Evolutionary conservation across 768 basidiomycete genomes (phyloP).

Genomic region (Mycena galopus): DNA sequence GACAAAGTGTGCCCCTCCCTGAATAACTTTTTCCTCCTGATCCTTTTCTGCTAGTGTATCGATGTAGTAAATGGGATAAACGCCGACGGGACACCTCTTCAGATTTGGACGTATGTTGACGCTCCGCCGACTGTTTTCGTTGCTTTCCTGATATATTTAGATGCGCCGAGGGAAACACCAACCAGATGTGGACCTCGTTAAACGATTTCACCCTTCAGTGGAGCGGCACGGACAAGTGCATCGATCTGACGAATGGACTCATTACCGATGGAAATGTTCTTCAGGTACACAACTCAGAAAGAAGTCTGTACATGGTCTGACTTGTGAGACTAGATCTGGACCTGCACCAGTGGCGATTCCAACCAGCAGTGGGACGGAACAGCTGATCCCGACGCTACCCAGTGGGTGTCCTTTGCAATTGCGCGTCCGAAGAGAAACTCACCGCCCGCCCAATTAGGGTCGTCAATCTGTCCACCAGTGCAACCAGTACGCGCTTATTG

Average conservation of each 20-base stretch:
- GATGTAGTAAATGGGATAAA: slow-evolving; percentile 39
- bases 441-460: neutral
- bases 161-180: slow-evolving; percentile 30
- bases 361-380: slow-evolving; percentile 7
- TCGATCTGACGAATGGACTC: slow-evolving; percentile 14
- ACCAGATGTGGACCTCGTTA: slow-evolving; percentile 35
- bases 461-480: neutral
- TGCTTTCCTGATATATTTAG: too few relatives aligned
- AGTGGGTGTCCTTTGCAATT: neutral
- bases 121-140: too few relatives aligned
- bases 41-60: slow-evolving; percentile 27
- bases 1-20: slow-evolving; percentile 12
- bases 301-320: too few relatives aligned
- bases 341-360: neutral
- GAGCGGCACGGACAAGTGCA: slow-evolving; percentile 20
- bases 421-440: neutral
- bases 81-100: slow-evolving; percentile 40
- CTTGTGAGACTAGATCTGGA: too few relatives aligned
- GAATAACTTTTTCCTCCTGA: neutral
- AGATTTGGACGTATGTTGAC: slow-evolving; percentile 42
- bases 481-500: neutral
- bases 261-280: slow-evolving; percentile 20
- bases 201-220: slow-evolving; percentile 13
- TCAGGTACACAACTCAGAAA: too few relatives aligned
- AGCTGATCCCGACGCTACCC: neutral